A percentile compares a stretch with the other conserved stretches of the same genome.
Conservation (phyloP, 208 protist genomes). For the Leishmania gerbilli region DNA sequence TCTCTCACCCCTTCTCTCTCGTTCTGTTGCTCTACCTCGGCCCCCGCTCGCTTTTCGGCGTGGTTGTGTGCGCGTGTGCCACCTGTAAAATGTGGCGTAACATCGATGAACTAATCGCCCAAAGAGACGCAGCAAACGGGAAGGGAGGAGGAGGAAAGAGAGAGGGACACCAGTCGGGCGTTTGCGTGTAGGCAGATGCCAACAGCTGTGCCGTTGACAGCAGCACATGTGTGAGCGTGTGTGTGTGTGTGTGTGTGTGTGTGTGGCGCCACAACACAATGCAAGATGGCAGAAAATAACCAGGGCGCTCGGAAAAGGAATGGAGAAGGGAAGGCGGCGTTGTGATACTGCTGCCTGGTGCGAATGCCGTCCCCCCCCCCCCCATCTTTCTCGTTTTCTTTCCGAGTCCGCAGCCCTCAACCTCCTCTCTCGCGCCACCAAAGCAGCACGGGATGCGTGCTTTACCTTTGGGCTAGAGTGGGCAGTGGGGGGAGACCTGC, state of each 20-base stretch:
- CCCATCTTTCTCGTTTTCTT: background rate
- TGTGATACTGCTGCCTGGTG: background rate
- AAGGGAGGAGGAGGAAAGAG: background rate
- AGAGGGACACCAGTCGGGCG: background rate
- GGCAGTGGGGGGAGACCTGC: background rate
- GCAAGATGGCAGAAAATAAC: background rate
- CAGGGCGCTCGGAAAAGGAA: background rate
- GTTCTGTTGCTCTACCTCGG: background rate
- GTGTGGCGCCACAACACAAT: background rate
- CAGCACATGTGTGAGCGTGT: background rate
- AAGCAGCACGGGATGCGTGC: background rate
- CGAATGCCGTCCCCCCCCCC: background rate
- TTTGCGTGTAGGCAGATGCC: background rate
- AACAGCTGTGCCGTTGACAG: background rate
- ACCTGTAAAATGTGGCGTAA: background rate
- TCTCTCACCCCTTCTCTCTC: background rate
- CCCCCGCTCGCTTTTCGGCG: background rate
- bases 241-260: background rate
- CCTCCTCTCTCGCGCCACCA: background rate
- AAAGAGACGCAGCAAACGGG: background rate
- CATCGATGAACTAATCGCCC: background rate
- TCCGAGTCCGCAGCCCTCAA: background rate
- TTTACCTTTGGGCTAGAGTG: background rate
- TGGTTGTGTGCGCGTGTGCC: background rate
- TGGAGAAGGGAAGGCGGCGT: background rate